Percentiles rank a stretch among this genome's conserved stretches.
Evolutionary conservation across 2,329 filamentous ascomycete species (phyloP).

Genomic region (Penicillium capsulatum): DNA sequence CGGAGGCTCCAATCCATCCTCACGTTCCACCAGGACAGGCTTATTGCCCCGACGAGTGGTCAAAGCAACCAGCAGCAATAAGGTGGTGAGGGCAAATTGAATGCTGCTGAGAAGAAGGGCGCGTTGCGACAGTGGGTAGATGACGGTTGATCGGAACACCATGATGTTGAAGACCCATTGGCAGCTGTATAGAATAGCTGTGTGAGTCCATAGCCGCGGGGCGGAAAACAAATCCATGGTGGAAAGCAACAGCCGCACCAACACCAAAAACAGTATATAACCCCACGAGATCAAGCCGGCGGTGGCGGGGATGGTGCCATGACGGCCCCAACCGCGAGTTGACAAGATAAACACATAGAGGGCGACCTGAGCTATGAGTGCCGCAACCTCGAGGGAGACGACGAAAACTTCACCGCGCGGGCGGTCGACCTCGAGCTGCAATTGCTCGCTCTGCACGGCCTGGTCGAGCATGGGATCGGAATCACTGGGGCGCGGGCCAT

Average conservation of each 20-base stretch:
- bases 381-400: slow-evolving; percentile 69
- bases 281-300: slow-evolving; percentile 70
- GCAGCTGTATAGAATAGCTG: slow-evolving; percentile 72
- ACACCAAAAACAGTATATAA: slow-evolving; percentile 72
- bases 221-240: slow-evolving; percentile 60
- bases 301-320: slow-evolving; percentile 58
- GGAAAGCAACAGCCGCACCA: slow-evolving; percentile 64
- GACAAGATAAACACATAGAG: slow-evolving; percentile 64
- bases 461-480: slow-evolving; percentile 54
- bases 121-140: slow-evolving; percentile 65
- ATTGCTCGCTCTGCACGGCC: slow-evolving; percentile 47
- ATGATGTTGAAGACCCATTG: slow-evolving; percentile 75
- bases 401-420: slow-evolving; percentile 69
- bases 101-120: slow-evolving; percentile 63
- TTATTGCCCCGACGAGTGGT: slow-evolving; percentile 90
- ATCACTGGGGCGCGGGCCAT: slow-evolving; percentile 44
- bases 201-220: slow-evolving; percentile 86
- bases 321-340: slow-evolving; percentile 55
- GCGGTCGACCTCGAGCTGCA: slow-evolving; percentile 62
- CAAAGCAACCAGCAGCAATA: slow-evolving; percentile 71
- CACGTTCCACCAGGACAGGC: slow-evolving; percentile 80
- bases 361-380: slow-evolving; percentile 66
- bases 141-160: slow-evolving; percentile 77
- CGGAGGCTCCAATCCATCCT: slow-evolving; percentile 81
- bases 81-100: slow-evolving; percentile 69